phyloP scores from a whole-genome alignment of 257 asterid species.

The Prunella vulgaris region DNA sequence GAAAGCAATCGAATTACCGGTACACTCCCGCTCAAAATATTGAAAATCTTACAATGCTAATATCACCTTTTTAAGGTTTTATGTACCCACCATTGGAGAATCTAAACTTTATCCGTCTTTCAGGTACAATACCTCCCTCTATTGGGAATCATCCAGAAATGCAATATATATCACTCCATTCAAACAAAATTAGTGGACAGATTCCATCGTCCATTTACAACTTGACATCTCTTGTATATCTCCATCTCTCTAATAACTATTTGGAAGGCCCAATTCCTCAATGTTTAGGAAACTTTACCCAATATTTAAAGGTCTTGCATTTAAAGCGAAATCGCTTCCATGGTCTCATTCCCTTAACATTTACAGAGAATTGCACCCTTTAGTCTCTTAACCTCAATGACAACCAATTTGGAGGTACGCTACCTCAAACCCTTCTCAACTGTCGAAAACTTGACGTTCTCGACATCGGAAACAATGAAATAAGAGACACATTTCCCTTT shows the following conservation, averaged over 20 bases:
- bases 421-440: slow-evolving; percentile 13
- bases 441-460: slow-evolving; percentile 18
- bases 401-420: slow-evolving; percentile 7
- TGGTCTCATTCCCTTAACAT: slow-evolving; percentile 7
- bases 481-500: slow-evolving; percentile 23
- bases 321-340: not conserved
- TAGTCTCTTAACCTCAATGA: not conserved
- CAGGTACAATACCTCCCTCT: too few relatives aligned
- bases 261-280: not conserved
- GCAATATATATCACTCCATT: too few relatives aligned
- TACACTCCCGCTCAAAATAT: too few relatives aligned
- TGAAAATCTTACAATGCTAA: too few relatives aligned
- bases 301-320: not conserved
- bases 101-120: too few relatives aligned
- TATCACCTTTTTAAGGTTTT: too few relatives aligned
- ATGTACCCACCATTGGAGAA: too few relatives aligned
- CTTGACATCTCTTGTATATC: not conserved
- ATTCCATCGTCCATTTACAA: slow-evolving; percentile 4
- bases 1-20: too few relatives aligned
- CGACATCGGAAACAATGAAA: slow-evolving; percentile 23
- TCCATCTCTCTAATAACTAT: not conserved
- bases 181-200: not conserved
- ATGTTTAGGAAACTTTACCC: not conserved
- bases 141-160: too few relatives aligned
- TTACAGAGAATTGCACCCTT: not conserved